These are phyloP conservation scores for Thelephora terrestris DNA, from an alignment of 1,284 basidiomycete genomes.

Conservation along the genomic window DNA sequence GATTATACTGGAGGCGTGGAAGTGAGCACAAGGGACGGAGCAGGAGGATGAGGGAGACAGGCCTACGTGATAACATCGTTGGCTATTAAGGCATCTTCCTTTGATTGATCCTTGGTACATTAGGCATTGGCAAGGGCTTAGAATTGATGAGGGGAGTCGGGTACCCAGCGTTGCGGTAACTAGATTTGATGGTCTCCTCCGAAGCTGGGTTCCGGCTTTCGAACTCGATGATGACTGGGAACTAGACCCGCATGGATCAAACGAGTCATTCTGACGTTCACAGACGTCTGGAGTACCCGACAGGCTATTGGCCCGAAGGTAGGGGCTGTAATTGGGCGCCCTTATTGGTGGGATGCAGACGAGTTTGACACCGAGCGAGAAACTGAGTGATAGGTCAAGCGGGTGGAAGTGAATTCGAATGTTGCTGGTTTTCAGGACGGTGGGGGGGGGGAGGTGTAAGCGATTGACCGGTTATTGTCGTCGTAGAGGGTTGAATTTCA, in stretches of 20 bases:
- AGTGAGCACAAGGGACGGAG: slow-evolving; percentile 14
- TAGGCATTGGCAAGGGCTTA: slow-evolving; percentile 6
- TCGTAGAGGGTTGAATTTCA: slow-evolving; percentile 24
- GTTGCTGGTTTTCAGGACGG: slow-evolving; percentile 76
- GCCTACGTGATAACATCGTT: slow-evolving; percentile 45
- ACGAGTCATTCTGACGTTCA: slow-evolving; percentile 12
- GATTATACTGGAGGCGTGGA: slow-evolving; percentile 8
- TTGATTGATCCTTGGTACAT: slow-evolving; percentile 21
- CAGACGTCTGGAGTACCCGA: slow-evolving; percentile 17
- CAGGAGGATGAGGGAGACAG: no score
- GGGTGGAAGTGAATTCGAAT: slow-evolving; percentile 20
- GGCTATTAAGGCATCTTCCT: slow-evolving; percentile 52
- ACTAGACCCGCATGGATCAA: slow-evolving; percentile 4
- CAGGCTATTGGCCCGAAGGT: slow-evolving; percentile 17
- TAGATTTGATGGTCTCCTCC: slow-evolving; percentile 1
- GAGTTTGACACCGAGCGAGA: slow-evolving; percentile 41
- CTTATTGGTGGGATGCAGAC: slow-evolving; percentile 52
- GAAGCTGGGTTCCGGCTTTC: slow-evolving; percentile 4
- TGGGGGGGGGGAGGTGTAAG: slow-evolving; percentile 91
- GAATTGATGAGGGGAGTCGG: slow-evolving; percentile 11
- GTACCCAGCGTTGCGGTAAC: slow-evolving; percentile 7
- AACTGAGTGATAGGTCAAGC: slow-evolving; percentile 11
- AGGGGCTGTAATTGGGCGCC: slow-evolving; percentile 37
- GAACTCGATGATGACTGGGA: slow-evolving; percentile 2
- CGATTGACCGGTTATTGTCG: slow-evolving; percentile 75